These are phyloP conservation scores for Acer yangbiense DNA, from an alignment of 345 rosid genomes.

Conservation along the genomic window DNA sequence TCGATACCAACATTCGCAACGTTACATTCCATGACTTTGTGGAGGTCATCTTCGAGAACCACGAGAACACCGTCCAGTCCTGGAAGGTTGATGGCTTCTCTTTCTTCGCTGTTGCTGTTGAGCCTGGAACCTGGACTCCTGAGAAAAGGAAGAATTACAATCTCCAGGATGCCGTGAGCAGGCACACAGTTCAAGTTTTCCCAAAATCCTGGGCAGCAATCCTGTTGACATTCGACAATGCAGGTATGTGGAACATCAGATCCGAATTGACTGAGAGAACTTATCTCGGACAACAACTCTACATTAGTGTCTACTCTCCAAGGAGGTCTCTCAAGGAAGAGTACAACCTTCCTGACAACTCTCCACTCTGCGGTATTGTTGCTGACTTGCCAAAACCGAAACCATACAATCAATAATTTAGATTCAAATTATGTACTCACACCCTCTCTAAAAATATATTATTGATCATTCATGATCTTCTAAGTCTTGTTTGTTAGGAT, in stretches of 20 bases:
- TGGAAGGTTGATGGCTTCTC: conserved; percentile 72
- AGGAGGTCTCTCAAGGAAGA: conserved; percentile 77
- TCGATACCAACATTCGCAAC: conserved; percentile 49
- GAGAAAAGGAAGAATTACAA: conserved; percentile 81
- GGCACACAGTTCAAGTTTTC: conserved; percentile 83
- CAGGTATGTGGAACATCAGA: conserved; percentile 95
- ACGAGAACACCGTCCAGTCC: conserved; percentile 64
- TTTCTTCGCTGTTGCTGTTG: conserved; percentile 74
- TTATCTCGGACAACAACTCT: conserved; percentile 78
- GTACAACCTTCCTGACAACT: conserved; percentile 69
- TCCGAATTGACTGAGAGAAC: conserved; percentile 67
- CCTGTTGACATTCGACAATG: conserved; percentile 79
- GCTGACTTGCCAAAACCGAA: conserved; percentile 61
- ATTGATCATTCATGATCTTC: too few species aligned
- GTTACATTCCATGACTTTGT: conserved; percentile 67
- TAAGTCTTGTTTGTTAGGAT: too few species aligned
- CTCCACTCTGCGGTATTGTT: conserved; percentile 61
- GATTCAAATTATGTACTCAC: too few species aligned
- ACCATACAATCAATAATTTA: conserved; percentile 39
- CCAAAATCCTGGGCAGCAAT: conserved; percentile 92
- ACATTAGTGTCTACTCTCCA: conserved; percentile 67
- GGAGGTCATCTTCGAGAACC: conserved; percentile 82
- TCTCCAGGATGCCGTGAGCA: conserved; percentile 79
- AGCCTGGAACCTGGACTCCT: conserved; percentile 76
- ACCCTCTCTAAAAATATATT: too few species aligned